These are phyloP conservation scores for Lentinula novae-zelandiae DNA, from an alignment of 1,284 basidiomycete species.

Conservation along the genomic window DNA sequence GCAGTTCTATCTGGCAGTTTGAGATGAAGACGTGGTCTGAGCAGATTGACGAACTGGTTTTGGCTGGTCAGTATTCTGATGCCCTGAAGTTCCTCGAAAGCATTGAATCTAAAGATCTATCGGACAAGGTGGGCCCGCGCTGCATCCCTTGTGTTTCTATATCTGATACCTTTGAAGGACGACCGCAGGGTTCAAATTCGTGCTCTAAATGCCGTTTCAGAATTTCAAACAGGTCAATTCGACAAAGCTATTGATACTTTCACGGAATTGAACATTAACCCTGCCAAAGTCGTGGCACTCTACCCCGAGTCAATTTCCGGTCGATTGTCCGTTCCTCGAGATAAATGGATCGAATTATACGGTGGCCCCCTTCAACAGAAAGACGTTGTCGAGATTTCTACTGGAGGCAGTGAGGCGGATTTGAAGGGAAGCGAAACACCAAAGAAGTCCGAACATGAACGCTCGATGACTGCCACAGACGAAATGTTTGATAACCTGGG, in stretches of 20 bases:
- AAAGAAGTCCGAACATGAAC: background rate
- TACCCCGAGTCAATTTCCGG: slow-evolving; percentile 85
- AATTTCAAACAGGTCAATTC: slow-evolving; percentile 68
- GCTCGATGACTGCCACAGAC: slow-evolving; percentile 2
- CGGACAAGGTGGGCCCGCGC: slow-evolving; percentile 56
- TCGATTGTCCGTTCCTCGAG: slow-evolving; percentile 62
- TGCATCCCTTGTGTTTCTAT: slow-evolving; percentile 1
- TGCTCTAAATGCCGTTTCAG: slow-evolving; percentile 71
- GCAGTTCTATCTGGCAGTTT: slow-evolving; percentile 78
- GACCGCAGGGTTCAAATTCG: slow-evolving; percentile 55
- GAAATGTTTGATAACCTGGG: slow-evolving; percentile 14
- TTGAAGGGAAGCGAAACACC: slow-evolving; percentile 16
- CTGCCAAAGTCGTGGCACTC: slow-evolving; percentile 89
- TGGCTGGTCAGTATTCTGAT: slow-evolving; percentile 70
- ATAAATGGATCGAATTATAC: slow-evolving; percentile 83
- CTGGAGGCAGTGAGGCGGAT: slow-evolving; percentile 14
- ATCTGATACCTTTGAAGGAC: slow-evolving; percentile 33
- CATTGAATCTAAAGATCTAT: slow-evolving; percentile 57
- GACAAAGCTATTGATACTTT: slow-evolving; percentile 85
- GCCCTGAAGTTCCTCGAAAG: slow-evolving; percentile 79
- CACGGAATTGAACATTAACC: slow-evolving; percentile 86
- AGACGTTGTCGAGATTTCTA: slow-evolving; percentile 22
- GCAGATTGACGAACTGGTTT: slow-evolving; percentile 85
- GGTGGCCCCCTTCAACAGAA: slow-evolving; percentile 57
- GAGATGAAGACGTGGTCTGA: slow-evolving; percentile 70